Conservation (phyloP, 148 eudicot genomes). For the Heliamphora exappendiculata region DNA sequence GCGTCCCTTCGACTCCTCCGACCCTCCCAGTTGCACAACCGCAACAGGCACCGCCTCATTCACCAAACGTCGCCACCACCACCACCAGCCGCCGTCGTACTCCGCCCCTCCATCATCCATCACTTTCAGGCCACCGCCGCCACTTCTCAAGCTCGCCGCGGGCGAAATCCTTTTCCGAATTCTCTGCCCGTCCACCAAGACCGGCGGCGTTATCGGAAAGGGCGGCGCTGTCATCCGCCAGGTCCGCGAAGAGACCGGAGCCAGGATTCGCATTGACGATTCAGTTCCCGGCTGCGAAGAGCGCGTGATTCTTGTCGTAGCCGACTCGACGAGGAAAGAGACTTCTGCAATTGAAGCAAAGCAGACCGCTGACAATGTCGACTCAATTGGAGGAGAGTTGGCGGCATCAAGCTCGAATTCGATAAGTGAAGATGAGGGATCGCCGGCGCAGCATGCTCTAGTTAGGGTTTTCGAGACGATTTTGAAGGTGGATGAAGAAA, state of each 20-base stretch:
- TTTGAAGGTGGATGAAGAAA: conserved; percentile 41
- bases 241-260: conserved; percentile 46
- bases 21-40: background rate
- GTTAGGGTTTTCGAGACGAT: conserved; percentile 45
- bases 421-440: background rate
- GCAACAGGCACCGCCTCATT: background rate
- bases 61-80: conserved; percentile 15
- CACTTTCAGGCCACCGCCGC: conserved; percentile 13
- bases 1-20: background rate
- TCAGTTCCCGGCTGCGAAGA: conserved; percentile 32
- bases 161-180: conserved; percentile 34
- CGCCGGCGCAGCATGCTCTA: conserved; percentile 38
- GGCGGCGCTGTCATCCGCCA: conserved; percentile 44
- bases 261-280: conserved; percentile 46
- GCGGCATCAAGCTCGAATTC: background rate
- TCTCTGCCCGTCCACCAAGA: conserved; percentile 38
- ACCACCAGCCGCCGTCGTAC: conserved; percentile 22
- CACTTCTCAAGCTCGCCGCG: conserved; percentile 5
- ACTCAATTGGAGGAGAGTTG: background rate
- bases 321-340: conserved; percentile 15
- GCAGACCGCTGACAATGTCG: background rate
- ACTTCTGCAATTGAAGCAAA: background rate
- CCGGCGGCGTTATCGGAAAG: conserved; percentile 45
- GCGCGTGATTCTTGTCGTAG: conserved; percentile 32
- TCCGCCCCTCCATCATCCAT: conserved; percentile 15